Base-by-base conservation (phyloP, 805 yeast species). In the Zygotorulaspora sp. region DNA sequence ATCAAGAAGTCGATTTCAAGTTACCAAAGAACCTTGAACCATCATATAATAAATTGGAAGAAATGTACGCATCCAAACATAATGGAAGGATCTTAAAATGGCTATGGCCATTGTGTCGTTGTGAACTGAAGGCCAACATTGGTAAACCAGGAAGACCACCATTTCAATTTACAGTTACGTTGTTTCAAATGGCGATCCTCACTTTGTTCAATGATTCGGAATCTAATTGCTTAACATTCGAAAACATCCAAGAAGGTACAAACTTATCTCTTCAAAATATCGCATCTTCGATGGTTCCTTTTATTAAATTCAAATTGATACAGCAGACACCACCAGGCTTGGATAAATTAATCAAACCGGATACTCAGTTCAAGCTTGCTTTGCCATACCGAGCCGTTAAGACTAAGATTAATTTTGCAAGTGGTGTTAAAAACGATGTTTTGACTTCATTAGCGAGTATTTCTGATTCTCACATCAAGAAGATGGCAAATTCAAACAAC, bases 101-200 rank as follows among this genome's bases (percentile, higher is more conserved):
- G 99, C 74, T 90, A 43, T 92, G 97, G 97, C 83, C 87, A 52
- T 78, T 86, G 57, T 86, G 95, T 32, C 83, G 90, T 61, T 92
- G 94, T 43, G 99, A 92, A 60, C 65, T 92, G 40, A 84, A 81
- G 62, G 95, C 95, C 8, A 83, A 86, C 57, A 72, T 88, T 45
- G 75, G 90, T 5, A 80, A 81, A 49, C 80, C 83, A 24, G 89
- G 89, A 5, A 81, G 79, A 56, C 83, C 89, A 4, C 88, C 95
- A 32, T 85, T 82, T 55, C 68, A 72, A 15, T 82, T 94, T 55
- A 82, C 83, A 3, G 87, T 87, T 29, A 83, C 96, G 5, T 72
- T 86, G 40, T 83, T 79, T 48, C 98, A 92, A 63, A 78, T 89
- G 74, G 80, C 94, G 44, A 84, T 94, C 30, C 65, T 94, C 41